These are phyloP conservation scores for Didymella pomorum DNA, from an alignment of 2,329 filamentous ascomycete species.

Conservation along the genomic window DNA sequence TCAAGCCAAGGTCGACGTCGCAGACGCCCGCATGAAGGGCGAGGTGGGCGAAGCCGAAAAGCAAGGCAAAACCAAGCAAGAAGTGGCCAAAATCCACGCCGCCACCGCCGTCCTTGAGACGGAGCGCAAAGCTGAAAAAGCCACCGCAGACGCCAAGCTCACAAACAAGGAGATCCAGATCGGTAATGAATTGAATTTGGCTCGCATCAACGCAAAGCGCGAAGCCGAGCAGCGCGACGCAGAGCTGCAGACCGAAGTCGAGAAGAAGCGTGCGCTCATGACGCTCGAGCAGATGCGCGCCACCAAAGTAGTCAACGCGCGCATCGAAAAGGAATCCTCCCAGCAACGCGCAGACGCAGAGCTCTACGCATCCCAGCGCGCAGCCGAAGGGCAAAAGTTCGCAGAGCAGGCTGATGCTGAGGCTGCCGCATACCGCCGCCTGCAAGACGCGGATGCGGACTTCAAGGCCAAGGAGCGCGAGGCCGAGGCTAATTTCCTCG, in stretches of 20 bases:
- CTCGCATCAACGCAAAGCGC: constrained; percentile 76
- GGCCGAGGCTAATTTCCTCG: constrained; percentile 60
- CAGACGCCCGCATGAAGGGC: constrained; percentile 67
- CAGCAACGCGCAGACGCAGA: constrained; percentile 72
- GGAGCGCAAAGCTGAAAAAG: constrained; percentile 82
- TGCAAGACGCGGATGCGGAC: constrained; percentile 54
- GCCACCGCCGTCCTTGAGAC: constrained; percentile 86
- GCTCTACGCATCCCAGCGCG: constrained; percentile 58
- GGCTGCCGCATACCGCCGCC: constrained; percentile 56
- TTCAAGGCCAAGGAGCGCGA: constrained; percentile 52
- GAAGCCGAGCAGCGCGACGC: constrained; percentile 79
- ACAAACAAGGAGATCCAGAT: constrained; percentile 76
- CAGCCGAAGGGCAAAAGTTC: constrained; percentile 64
- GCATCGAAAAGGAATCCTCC: constrained; percentile 71
- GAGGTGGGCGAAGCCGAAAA: constrained; percentile 81
- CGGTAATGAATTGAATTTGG: constrained; percentile 76
- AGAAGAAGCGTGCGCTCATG: constrained; percentile 78
- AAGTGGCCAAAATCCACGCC: constrained; percentile 87
- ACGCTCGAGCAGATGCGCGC: constrained; percentile 59
- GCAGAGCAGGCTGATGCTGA: constrained; percentile 67
- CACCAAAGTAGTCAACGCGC: constrained; percentile 78
- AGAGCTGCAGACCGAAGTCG: constrained; percentile 79
- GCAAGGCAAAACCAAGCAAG: constrained; percentile 80
- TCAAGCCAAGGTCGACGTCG: constrained; percentile 72
- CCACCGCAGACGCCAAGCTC: constrained; percentile 77